Evolutionary conservation across 2,329 filamentous ascomycete genomes (phyloP).

Genomic region (Calonectria ilicicola): DNA sequence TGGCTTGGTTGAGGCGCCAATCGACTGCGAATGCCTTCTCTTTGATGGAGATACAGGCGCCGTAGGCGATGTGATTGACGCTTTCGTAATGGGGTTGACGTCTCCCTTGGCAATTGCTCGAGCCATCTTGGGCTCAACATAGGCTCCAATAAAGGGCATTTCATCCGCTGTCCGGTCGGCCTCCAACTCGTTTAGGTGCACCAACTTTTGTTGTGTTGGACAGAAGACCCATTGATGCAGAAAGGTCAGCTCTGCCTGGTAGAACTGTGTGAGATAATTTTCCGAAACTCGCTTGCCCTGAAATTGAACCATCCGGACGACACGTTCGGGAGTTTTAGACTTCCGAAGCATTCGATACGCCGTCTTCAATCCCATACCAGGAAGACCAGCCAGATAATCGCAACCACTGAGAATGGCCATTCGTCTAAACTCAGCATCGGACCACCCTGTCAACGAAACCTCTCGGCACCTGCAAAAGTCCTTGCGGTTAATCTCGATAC

Average conservation of each 20-base stretch:
- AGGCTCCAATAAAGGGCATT: constrained; percentile 84
- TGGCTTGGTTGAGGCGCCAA: constrained; percentile 39
- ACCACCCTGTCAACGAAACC: constrained; percentile 90
- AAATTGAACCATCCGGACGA: constrained; percentile 86
- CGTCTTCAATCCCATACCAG: constrained; percentile 90
- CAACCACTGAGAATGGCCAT: constrained; percentile 98
- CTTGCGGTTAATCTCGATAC: constrained; percentile 88
- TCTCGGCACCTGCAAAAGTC: constrained; percentile 92
- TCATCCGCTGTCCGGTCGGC: constrained; percentile 73
- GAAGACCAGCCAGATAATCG: constrained; percentile 91
- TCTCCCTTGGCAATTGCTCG: constrained; percentile 83
- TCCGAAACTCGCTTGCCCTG: constrained; percentile 88
- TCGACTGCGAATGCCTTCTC: constrained; percentile 54
- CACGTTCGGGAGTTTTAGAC: constrained; percentile 86
- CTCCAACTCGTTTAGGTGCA: constrained; percentile 79
- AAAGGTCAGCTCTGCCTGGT: constrained; percentile 91
- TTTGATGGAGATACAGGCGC: constrained; percentile 58
- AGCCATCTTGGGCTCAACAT: constrained; percentile 77
- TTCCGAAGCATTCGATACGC: constrained; percentile 92
- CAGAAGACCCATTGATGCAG: constrained; percentile 96
- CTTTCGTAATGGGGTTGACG: constrained; percentile 90
- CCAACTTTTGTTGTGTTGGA: constrained; percentile 75
- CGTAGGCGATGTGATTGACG: constrained; percentile 61
- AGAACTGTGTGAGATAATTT: constrained; percentile 84
- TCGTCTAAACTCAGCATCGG: constrained; percentile 87